Conservation (phyloP, 306 rosid species). For the Cotoneaster glaucophyllus region DNA sequence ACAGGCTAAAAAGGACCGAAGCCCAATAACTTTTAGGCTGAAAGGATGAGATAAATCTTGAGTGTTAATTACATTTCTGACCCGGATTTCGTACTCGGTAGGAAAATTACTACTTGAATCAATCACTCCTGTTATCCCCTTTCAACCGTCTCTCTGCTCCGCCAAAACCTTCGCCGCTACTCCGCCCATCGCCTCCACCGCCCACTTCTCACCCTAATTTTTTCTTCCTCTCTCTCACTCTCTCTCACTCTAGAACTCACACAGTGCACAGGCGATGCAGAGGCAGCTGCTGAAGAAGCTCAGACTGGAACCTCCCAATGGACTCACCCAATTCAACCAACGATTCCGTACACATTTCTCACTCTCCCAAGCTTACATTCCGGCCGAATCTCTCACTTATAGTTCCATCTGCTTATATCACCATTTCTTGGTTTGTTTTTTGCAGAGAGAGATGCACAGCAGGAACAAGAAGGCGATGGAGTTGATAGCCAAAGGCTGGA, state of each 20-base stretch:
- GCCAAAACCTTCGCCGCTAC: background rate
- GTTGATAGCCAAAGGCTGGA: constrained; percentile 81
- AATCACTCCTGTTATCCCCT: background rate
- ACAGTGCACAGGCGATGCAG: constrained; percentile 23
- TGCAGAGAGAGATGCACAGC: constrained; percentile 65
- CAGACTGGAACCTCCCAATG: constrained; percentile 13
- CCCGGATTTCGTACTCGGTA: background rate
- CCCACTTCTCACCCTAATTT: background rate
- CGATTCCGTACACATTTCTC: constrained; percentile 16
- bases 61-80: background rate
- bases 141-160: background rate
- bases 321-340: constrained; percentile 48
- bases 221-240: background rate
- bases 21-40: background rate
- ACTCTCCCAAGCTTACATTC: background rate
- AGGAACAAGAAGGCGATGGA: constrained; percentile 89
- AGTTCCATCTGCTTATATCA: background rate
- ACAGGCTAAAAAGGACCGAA: background rate
- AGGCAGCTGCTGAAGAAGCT: constrained; percentile 32
- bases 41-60: too few species aligned
- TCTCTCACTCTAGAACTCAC: background rate
- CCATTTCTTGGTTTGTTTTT: background rate
- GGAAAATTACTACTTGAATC: background rate
- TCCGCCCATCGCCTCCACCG: background rate
- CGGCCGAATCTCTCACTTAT: background rate